Percentiles rank a stretch among this genome's conserved stretches.
phyloP scores from a whole-genome alignment of 2,329 filamentous ascomycete genomes.

The Diaporthe batatas region DNA sequence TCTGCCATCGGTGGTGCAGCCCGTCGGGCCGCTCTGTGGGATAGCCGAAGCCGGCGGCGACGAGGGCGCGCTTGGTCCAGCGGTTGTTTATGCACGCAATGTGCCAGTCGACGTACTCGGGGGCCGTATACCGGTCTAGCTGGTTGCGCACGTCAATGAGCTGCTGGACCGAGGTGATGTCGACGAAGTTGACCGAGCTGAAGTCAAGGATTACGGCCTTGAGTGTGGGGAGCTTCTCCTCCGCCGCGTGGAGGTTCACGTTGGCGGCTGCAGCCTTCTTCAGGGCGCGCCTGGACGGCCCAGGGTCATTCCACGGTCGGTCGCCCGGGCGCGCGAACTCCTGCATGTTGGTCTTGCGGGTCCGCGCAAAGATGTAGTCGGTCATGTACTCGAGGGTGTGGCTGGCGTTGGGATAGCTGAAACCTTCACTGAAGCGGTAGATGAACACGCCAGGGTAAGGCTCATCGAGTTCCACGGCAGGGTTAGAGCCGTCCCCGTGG shows the following conservation, averaged over 20 bases:
- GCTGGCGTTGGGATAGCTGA: conserved; percentile 95
- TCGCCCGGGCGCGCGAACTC: conserved; percentile 77
- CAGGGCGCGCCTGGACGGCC: conserved; percentile 67
- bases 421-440: conserved; percentile 93
- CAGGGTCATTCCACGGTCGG: conserved; percentile 95
- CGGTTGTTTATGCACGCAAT: conserved; percentile 93
- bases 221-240: conserved; percentile 48
- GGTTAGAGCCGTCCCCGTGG: conserved; percentile 92
- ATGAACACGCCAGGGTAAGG: conserved; percentile 96
- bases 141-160: conserved; percentile 96
- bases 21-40: conserved; percentile 69
- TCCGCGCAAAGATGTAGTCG: conserved; percentile 75
- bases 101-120: conserved; percentile 92
- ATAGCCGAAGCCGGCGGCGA: conserved; percentile 89
- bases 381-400: conserved; percentile 87
- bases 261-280: conserved; percentile 46
- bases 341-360: conserved; percentile 80
- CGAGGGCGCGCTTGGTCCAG: conserved; percentile 93
- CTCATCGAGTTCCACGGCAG: conserved; percentile 80
- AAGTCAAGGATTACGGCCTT: conserved; percentile 92
- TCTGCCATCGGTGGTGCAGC: conserved; percentile 81
- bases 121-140: conserved; percentile 85
- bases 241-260: conserved; percentile 42
- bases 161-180: conserved; percentile 91
- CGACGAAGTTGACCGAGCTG: conserved; percentile 92